phyloP scores from a whole-genome alignment of 441 rosid genomes.

The Pelargonium australe region DNA sequence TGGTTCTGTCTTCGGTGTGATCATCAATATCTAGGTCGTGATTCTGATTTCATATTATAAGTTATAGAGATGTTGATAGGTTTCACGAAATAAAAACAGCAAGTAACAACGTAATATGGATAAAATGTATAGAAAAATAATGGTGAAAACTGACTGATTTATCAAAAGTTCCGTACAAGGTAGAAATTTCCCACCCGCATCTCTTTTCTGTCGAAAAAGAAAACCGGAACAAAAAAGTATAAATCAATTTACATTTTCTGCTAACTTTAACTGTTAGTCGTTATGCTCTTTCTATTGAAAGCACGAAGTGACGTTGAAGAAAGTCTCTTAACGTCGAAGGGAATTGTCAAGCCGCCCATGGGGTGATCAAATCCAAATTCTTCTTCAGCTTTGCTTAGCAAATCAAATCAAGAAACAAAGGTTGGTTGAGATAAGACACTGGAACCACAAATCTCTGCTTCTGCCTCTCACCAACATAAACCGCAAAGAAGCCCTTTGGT shows the following conservation, averaged over 20 bases:
- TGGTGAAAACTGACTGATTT: neutral
- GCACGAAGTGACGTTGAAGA: neutral
- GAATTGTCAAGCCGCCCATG: conserved; percentile 7
- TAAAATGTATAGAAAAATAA: neutral
- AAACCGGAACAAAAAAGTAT: neutral
- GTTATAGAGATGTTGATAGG: neutral
- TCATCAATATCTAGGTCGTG: no score
- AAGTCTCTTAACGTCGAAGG: conserved; percentile 13
- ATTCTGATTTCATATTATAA: neutral
- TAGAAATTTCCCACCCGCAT: neutral
- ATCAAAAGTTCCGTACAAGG: neutral
- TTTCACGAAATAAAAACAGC: neutral
- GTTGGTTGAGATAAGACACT: conserved; percentile 34
- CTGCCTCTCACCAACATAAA: conserved; percentile 40
- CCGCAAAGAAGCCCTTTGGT: conserved; percentile 46
- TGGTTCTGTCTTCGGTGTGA: neutral
- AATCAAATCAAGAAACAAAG: conserved; percentile 27
- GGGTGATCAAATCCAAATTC: conserved; percentile 18
- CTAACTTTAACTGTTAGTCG: neutral
- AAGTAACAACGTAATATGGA: neutral
- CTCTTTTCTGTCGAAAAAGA: neutral
- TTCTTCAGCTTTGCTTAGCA: conserved; percentile 8
- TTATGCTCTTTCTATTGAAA: neutral
- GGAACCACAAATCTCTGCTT: conserved; percentile 38
- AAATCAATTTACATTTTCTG: neutral